Percentiles rank a stretch among this genome's conserved stretches.
These are phyloP conservation scores for Zoysia matrella DNA, from an alignment of 202 grass and related monocot species.

Conservation along the genomic window DNA sequence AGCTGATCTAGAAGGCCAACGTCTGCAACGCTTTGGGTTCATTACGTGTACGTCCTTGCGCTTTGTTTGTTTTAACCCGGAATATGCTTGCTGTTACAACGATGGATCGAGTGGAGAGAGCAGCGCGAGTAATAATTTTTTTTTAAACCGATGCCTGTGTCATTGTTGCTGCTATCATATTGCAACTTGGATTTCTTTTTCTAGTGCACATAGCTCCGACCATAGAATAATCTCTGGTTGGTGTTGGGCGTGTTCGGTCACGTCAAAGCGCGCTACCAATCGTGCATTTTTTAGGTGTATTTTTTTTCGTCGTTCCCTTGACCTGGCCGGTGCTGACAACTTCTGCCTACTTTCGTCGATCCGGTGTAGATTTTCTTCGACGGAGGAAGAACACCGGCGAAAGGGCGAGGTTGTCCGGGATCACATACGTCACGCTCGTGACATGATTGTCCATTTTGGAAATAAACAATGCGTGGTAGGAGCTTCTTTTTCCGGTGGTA, in stretches of 20 bases:
- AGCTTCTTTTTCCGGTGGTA: too few species aligned
- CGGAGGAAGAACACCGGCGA: slow-evolving; percentile 25
- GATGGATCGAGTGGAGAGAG: background rate
- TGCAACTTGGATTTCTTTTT: background rate
- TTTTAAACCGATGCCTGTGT: background rate
- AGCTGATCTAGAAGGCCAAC: slow-evolving; percentile 27
- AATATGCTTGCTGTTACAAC: background rate
- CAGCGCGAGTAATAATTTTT: background rate
- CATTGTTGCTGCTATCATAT: background rate
- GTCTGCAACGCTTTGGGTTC: slow-evolving; percentile 18
- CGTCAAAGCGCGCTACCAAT: slow-evolving; percentile 31
- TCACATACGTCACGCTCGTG: slow-evolving; percentile 40
- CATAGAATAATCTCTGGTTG: slow-evolving; percentile 20
- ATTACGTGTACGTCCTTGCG: background rate
- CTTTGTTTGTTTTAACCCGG: background rate
- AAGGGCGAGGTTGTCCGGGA: slow-evolving; percentile 47
- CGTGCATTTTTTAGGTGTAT: background rate
- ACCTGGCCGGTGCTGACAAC: slow-evolving; percentile 15
- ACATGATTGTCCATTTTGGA: slow-evolving; percentile 39
- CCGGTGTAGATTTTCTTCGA: slow-evolving; percentile 31
- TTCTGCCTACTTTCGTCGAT: slow-evolving; percentile 16
- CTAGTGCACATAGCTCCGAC: slow-evolving; percentile 13
- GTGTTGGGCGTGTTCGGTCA: slow-evolving; percentile 43
- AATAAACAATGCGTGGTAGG: too few species aligned
- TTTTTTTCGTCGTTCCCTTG: slow-evolving; percentile 15